Evolutionary conservation across 169 alveolate species (phyloP).

Genomic region (Cryptosporidium tyzzeri): DNA sequence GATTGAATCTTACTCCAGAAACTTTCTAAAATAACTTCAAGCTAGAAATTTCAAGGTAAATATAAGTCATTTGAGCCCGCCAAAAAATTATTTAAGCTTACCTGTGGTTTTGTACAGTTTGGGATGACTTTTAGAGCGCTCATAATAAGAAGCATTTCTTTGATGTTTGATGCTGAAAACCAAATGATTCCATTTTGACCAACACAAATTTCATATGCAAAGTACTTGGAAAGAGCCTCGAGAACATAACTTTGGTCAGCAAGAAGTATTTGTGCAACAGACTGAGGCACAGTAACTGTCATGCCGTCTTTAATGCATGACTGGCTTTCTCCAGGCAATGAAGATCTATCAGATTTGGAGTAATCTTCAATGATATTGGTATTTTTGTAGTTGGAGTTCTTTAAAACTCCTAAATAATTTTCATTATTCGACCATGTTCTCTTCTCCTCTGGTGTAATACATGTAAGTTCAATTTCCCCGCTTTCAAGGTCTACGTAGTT

Average conservation of each 20-base stretch:
- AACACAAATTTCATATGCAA: constrained; percentile 64
- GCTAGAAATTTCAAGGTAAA: constrained; percentile 1
- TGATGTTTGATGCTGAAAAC: constrained; percentile 43
- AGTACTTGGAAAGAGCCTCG: constrained; percentile 34
- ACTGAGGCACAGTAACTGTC: constrained; percentile 30
- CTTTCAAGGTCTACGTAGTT: constrained; percentile 42
- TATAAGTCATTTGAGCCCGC: background rate
- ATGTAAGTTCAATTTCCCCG: constrained; percentile 65
- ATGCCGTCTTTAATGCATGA: constrained; percentile 70
- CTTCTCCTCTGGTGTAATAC: constrained; percentile 72
- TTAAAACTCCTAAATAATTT: constrained; percentile 61
- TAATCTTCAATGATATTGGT: background rate
- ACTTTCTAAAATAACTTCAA: constrained; percentile 37
- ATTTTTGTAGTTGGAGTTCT: constrained; percentile 36
- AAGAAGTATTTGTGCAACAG: constrained; percentile 48
- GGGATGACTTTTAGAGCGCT: constrained; percentile 36
- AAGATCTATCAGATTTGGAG: constrained; percentile 1
- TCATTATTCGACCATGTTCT: constrained; percentile 66
- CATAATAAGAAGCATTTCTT: constrained; percentile 53
- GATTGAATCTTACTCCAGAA: constrained; percentile 55
- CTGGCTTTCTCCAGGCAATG: background rate
- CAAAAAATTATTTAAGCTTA: background rate
- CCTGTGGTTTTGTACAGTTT: constrained; percentile 62
- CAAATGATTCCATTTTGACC: constrained; percentile 67
- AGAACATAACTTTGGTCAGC: constrained; percentile 59